Conservation (phyloP, 805 yeast genomes). For the Wickerhamomyces xylosicus region DNA sequence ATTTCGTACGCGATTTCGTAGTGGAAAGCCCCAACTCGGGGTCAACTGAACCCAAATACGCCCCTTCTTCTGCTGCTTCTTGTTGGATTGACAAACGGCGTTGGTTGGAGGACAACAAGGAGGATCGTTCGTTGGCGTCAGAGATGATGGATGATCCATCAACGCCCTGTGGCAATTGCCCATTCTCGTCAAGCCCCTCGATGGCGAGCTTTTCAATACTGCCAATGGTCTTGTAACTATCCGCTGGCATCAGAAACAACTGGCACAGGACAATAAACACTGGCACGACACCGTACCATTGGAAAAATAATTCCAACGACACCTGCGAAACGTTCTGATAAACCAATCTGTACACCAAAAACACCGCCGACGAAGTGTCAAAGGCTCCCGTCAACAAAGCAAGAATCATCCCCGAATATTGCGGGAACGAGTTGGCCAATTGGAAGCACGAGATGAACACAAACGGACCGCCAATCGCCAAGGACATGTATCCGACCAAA, state of each 20-base stretch:
- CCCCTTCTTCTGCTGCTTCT: conserved; percentile 5
- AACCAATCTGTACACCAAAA: conserved; percentile 57
- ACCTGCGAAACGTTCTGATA: conserved; percentile 35
- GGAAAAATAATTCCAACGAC: conserved; percentile 51
- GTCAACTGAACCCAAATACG: conserved; percentile 13
- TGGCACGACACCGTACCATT: conserved; percentile 63
- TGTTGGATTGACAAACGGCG: background rate
- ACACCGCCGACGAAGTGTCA: conserved; percentile 86
- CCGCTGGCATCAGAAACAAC: conserved; percentile 67
- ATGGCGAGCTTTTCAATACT: conserved; percentile 58
- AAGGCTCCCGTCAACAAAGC: conserved; percentile 90
- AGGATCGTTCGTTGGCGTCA: conserved; percentile 29
- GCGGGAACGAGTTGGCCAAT: conserved; percentile 78
- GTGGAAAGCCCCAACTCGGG: background rate
- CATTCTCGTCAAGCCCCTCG: conserved; percentile 67
- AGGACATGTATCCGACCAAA: conserved; percentile 57
- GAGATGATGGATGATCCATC: conserved; percentile 33
- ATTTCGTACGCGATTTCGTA: conserved; percentile 29
- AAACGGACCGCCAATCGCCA: conserved; percentile 92
- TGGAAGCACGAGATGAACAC: conserved; percentile 87
- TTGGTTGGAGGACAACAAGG: conserved; percentile 17
- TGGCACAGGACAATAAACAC: conserved; percentile 68
- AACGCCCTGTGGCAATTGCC: conserved; percentile 32
- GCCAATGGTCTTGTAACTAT: conserved; percentile 64
- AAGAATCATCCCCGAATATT: conserved; percentile 66